Evolutionary conservation across 371 early-diverging fungal genomes (phyloP).

Genomic region (Mucor racemosus): DNA sequence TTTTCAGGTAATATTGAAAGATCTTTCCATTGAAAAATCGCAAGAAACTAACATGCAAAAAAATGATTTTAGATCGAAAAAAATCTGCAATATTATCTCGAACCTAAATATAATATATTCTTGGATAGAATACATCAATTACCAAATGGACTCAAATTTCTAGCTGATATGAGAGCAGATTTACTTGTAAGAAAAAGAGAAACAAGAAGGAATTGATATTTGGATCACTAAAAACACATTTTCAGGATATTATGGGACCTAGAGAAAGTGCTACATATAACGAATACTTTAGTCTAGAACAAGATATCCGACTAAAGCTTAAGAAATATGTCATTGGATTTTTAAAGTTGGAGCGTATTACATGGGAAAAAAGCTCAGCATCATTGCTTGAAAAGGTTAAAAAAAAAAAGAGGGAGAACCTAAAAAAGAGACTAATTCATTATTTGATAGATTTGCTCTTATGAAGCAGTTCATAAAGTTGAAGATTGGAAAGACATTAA

Average conservation of each 20-base stretch:
- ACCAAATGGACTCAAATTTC: conserved; percentile 77
- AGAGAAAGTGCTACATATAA: conserved; percentile 4
- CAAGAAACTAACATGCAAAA: neutral
- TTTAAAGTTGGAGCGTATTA: conserved; percentile 74
- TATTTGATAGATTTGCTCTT: conserved; percentile 59
- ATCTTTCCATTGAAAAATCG: neutral
- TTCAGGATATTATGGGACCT: conserved; percentile 10
- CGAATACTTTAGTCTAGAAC: conserved; percentile 8
- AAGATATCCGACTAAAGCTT: conserved; percentile 21
- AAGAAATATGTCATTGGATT: conserved; percentile 23
- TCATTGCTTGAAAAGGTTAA: conserved; percentile 76
- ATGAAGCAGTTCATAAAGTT: conserved; percentile 87
- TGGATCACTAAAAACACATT: neutral
- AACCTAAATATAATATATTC: conserved; percentile 67
- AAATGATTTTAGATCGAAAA: conserved; percentile 49
- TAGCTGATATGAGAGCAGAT: conserved; percentile 77
- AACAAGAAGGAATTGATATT: too few relatives aligned
- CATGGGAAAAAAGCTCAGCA: conserved; percentile 77
- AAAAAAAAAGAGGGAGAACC: neutral
- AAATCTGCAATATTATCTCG: conserved; percentile 62
- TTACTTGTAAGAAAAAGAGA: conserved; percentile 48
- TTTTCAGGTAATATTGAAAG: neutral
- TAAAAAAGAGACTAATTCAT: neutral
- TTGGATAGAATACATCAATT: conserved; percentile 75
- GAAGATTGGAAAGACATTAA: conserved; percentile 77